Evolutionary conservation across 129 eudicot species (phyloP).

Genomic region (Escallonia rubra): DNA sequence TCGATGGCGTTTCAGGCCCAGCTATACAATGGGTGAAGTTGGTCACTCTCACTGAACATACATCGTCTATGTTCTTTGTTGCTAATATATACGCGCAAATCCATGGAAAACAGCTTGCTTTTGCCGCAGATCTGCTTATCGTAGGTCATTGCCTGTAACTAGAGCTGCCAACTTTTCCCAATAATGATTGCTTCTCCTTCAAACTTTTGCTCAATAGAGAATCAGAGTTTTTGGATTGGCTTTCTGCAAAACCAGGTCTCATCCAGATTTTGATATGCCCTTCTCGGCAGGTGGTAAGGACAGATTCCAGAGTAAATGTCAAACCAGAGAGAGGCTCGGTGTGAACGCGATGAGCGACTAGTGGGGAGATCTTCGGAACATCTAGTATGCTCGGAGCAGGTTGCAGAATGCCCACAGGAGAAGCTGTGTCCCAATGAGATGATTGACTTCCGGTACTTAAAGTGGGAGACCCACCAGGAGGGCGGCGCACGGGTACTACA

Average conservation of each 20-base stretch:
- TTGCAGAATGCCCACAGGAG: slow-evolving; percentile 63
- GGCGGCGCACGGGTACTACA: slow-evolving; percentile 81
- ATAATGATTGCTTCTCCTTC: slow-evolving; percentile 43
- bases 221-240: slow-evolving; percentile 45
- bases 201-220: slow-evolving; percentile 36
- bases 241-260: slow-evolving; percentile 64
- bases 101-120: slow-evolving; percentile 16
- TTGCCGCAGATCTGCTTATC: background rate
- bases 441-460: slow-evolving; percentile 79
- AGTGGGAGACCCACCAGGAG: slow-evolving; percentile 89
- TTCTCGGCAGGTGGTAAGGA: slow-evolving; percentile 74
- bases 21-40: slow-evolving; percentile 37
- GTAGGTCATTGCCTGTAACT: slow-evolving; percentile 38
- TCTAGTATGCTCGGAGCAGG: slow-evolving; percentile 89
- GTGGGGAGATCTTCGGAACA: slow-evolving; percentile 90
- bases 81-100: slow-evolving; percentile 3
- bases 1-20: slow-evolving; percentile 19
- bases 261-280: slow-evolving; percentile 89
- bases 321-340: slow-evolving; percentile 83
- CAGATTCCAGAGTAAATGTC: slow-evolving; percentile 65
- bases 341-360: slow-evolving; percentile 81
- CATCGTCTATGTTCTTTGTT: slow-evolving; percentile 6
- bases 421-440: slow-evolving; percentile 72
- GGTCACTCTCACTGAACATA: slow-evolving; percentile 29
- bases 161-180: slow-evolving; percentile 33